Percentiles rank a stretch among this genome's conserved stretches.
Evolutionary conservation across 1,284 basidiomycete species (phyloP).

Genomic region (Ceratobasidium sp.): DNA sequence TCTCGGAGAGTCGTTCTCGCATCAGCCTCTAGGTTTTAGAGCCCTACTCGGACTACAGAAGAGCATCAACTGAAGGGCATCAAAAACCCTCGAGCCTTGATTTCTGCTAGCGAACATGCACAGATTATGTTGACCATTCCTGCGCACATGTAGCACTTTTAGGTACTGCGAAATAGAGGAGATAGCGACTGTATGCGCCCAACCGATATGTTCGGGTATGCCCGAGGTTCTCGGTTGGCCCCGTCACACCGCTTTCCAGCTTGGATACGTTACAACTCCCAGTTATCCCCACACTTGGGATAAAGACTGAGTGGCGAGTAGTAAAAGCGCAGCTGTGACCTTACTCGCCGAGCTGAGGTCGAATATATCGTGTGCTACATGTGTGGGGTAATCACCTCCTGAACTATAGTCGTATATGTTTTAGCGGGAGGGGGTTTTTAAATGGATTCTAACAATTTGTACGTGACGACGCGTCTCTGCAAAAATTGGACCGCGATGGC

Average conservation of each 20-base stretch:
- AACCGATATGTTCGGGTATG: neutral
- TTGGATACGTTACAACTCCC: neutral
- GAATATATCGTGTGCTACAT: no score
- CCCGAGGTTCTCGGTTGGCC: neutral
- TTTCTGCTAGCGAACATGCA: neutral
- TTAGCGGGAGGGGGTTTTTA: no score
- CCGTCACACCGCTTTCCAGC: neutral
- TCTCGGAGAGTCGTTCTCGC: neutral
- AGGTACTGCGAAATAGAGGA: neutral
- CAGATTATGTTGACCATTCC: neutral
- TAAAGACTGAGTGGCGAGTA: neutral
- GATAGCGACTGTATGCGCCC: neutral
- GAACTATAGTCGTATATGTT: no score
- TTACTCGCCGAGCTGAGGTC: no score
- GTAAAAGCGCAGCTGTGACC: neutral
- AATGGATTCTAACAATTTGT: no score
- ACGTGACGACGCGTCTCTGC: no score
- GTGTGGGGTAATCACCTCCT: no score
- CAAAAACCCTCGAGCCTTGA: no score
- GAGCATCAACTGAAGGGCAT: no score
- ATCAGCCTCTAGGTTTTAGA: neutral
- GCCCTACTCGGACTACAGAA: neutral
- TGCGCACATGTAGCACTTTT: neutral
- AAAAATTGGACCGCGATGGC: no score
- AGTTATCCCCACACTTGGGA: neutral